Base-by-base conservation (phyloP, 192 early-diverging fungal genomes). In the Chytriomyces confervae region DNA sequence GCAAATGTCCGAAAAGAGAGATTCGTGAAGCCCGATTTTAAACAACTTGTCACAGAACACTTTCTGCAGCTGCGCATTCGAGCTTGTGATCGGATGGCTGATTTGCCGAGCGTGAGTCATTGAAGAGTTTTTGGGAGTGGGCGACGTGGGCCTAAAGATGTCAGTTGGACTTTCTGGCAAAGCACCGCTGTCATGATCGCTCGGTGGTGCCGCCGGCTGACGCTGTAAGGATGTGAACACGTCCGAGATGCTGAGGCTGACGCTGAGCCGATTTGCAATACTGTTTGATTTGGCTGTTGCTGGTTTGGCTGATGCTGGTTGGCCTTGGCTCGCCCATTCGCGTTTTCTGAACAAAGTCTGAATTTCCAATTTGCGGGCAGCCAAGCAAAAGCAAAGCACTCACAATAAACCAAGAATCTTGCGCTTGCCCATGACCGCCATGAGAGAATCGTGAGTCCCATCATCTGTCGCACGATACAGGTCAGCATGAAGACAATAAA, bases 1-100 rank as follows among this genome's bases (percentile, higher is more conserved):
- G 10, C 63, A 29, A 10, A 76, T 48, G 48, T 76, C 74, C 27
- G 74, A 76, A 51, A 76, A 76, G 8, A 76, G 47, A 10, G 74
- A 23, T 8, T 76, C 74, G 43, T 76, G 74, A 13, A 76, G 48
- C 11, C 74, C 74, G n/a, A 50, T 23, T 9, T 62, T 45, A 36
- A 76, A 46, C 47, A 76, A 57, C 27, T 51, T 66, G 13, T 13
- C 11, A 36, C 74, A 76, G 13, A 76, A 10, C n/a, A 10, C 47
- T 10, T 8, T 44, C 74, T 61, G 53, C 18, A 76, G 24, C 10
- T 74, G 60, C 24, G 69, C 49, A 24, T 50, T 44, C 8, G 66
- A 68, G 18, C 43, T 8, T 7, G 47, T 27, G 43, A 43, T 29
- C 9, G 66, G 66, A 9, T 68, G 24, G 23, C 23, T 68, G 13